Conservation (phyloP, 2,329 filamentous ascomycete genomes). For the Phoma sp. region DNA sequence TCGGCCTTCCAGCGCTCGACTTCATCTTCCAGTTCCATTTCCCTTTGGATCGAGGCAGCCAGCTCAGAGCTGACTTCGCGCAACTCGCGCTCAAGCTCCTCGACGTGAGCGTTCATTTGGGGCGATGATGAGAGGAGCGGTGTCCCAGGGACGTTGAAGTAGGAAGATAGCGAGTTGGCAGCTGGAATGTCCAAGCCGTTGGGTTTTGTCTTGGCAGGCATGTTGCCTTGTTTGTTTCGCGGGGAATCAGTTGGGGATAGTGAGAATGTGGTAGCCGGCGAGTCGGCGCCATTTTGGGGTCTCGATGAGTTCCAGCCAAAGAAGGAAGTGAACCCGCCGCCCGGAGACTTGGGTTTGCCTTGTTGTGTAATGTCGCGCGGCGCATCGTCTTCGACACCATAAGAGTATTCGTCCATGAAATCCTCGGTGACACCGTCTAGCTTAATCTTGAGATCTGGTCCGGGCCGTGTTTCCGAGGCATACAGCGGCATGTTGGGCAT, state of each 20-base stretch:
- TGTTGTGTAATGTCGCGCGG: conserved; percentile 26
- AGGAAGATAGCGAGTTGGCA: conserved; percentile 55
- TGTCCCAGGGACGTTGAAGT: conserved; percentile 56
- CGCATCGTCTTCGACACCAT: conserved; percentile 36
- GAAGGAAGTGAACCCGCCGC: conserved; percentile 66
- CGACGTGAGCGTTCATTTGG: conserved; percentile 65
- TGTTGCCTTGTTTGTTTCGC: conserved; percentile 38
- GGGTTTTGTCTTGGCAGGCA: conserved; percentile 48
- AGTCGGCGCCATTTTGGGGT: conserved; percentile 61
- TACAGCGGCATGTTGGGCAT: conserved; percentile 49
- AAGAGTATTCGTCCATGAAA: conserved; percentile 45
- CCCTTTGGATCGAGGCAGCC: conserved; percentile 87
- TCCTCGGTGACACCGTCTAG: conserved; percentile 47
- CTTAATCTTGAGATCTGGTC: conserved; percentile 42
- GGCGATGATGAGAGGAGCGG: conserved; percentile 53
- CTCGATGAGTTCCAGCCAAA: conserved; percentile 69
- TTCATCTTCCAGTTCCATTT: conserved; percentile 96
- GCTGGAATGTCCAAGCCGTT: conserved; percentile 59
- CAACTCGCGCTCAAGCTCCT: conserved; percentile 93
- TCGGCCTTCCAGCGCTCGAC: conserved; percentile 88
- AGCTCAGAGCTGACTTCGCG: conserved; percentile 92
- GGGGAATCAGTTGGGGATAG: conserved; percentile 66
- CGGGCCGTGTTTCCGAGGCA: conserved; percentile 29
- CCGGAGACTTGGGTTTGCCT: conserved; percentile 53
- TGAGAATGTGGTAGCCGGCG: conserved; percentile 68